Evolutionary conservation across 345 rosid species (phyloP), one percentile per base, ranked within the genome.

Genomic region (Populus euphratica): DNA sequence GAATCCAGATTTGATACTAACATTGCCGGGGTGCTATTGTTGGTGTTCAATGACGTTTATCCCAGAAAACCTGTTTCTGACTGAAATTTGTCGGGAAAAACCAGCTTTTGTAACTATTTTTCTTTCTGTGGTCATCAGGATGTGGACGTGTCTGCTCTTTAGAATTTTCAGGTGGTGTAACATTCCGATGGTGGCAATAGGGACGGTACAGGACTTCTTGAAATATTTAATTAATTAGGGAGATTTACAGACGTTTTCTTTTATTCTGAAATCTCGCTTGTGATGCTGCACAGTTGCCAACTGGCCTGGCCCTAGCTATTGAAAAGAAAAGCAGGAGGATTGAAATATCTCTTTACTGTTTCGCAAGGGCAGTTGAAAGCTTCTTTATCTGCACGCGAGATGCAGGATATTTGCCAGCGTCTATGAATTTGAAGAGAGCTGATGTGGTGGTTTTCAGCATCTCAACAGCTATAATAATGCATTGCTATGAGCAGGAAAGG

Each of bases 261-360:
- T 33, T 27, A 21, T 73, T 20, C 72, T 70, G 54, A 74, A 4
- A 18, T 62, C 16, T 41, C 52, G 56, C 47, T 41, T 61, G 56
- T 76, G 64, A 69, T 65, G 29, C 73, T 23, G 67, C 65, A 76
- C 92, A 95, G 98, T 92, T 95, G 69, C 98, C 98, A 38, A 83
- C 99, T 18, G 98, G 98, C 43, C 67, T 93, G 74, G 90, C 96
- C 35, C 81, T 95, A 73, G 98, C 91, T 2, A 91, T 95, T 17
- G 99, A 95, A 83, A 95, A 95, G 90, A 95, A 91, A 80, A 91
- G 99, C 85, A 89, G 96, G 83, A 88, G 98, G 66, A 93, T 91
- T 16, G 98, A 95, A 85, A 90, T 92, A 79, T 92, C 99, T 59
- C 92, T 95, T n/a, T 95, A 93, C 85, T 93, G 99, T 86, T 90